Conservation (phyloP, 345 rosid species). For the Euphorbia lathyris region DNA sequence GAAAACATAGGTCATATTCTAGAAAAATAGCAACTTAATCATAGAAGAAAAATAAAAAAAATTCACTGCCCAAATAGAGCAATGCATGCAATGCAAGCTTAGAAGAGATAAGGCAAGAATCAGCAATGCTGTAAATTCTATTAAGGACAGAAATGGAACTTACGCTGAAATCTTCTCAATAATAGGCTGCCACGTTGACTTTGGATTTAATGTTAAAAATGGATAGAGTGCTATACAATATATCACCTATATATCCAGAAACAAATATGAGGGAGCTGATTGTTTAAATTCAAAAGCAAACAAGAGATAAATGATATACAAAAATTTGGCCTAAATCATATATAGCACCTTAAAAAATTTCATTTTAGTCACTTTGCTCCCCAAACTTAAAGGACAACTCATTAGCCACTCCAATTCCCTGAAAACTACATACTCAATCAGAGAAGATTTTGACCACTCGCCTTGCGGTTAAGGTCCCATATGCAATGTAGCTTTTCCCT, state of each 20-base stretch:
- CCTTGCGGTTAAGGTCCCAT: too few relatives aligned
- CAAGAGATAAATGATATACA: not conserved
- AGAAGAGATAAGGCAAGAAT: not conserved
- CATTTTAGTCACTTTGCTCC: too few relatives aligned
- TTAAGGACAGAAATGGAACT: slow-evolving; percentile 11
- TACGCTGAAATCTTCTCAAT: slow-evolving; percentile 57
- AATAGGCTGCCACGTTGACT: slow-evolving; percentile 46
- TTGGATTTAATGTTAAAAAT: slow-evolving; percentile 55
- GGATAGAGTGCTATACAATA: slow-evolving; percentile 73
- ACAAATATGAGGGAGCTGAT: slow-evolving; percentile 8
- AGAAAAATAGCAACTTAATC: not conserved
- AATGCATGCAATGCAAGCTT: not conserved
- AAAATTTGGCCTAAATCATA: too few relatives aligned
- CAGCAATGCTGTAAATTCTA: not conserved
- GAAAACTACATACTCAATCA: too few relatives aligned
- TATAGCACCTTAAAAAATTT: too few relatives aligned
- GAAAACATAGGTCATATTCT: too few relatives aligned
- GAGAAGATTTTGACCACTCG: too few relatives aligned
- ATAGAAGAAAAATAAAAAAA: not conserved
- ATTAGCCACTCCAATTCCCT: too few relatives aligned
- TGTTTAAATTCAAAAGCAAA: not conserved
- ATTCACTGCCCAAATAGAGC: not conserved
- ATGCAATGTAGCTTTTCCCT: too few relatives aligned
- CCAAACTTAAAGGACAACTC: too few relatives aligned
- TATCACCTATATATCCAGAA: slow-evolving; percentile 40